Percentiles rank a stretch among this genome's conserved stretches.
Conservation (phyloP, 2,329 filamentous ascomycete species). For the Teratosphaeria viscida region DNA sequence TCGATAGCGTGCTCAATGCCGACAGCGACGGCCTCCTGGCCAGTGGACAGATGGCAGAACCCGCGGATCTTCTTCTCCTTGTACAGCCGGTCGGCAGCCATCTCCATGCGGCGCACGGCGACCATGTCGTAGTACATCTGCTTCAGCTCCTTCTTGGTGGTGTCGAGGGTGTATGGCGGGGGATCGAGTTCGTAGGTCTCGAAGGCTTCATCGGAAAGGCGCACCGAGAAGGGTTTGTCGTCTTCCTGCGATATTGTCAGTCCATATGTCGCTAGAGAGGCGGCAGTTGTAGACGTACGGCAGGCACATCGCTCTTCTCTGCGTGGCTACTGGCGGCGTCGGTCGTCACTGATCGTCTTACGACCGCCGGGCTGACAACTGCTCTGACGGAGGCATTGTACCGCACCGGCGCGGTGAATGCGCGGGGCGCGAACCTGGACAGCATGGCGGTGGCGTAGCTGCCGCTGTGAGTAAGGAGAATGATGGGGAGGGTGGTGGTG, state of each 20-base stretch:
- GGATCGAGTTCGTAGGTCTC: slow-evolving; percentile 99
- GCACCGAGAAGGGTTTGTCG: slow-evolving; percentile 84
- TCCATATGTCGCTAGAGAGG: neutral
- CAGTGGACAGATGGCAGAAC: slow-evolving; percentile 97
- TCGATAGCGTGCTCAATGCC: slow-evolving; percentile 95
- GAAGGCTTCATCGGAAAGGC: slow-evolving; percentile 95
- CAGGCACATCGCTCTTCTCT: slow-evolving; percentile 62
- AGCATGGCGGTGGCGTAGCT: slow-evolving; percentile 16
- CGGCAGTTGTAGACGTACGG: slow-evolving; percentile 38
- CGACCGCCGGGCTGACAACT: slow-evolving; percentile 24
- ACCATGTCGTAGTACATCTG: slow-evolving; percentile 99
- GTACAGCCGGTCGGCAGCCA: slow-evolving; percentile 97
- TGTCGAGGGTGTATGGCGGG: slow-evolving; percentile 80
- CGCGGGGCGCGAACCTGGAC: slow-evolving; percentile 27
- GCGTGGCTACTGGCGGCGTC: slow-evolving; percentile 87
- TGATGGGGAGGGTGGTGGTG: neutral
- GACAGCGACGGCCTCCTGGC: slow-evolving; percentile 92
- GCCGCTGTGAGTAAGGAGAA: neutral
- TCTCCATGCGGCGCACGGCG: slow-evolving; percentile 91
- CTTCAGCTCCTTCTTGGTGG: slow-evolving; percentile 97
- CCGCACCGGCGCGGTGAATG: slow-evolving; percentile 23
- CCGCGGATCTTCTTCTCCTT: slow-evolving; percentile 99
- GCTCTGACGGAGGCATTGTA: slow-evolving; percentile 16
- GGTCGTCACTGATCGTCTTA: slow-evolving; percentile 75
- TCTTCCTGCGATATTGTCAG: slow-evolving; percentile 54